Base-by-base conservation (phyloP, 352 stramenopile genomes). In the Phytophthora fragariae region DNA sequence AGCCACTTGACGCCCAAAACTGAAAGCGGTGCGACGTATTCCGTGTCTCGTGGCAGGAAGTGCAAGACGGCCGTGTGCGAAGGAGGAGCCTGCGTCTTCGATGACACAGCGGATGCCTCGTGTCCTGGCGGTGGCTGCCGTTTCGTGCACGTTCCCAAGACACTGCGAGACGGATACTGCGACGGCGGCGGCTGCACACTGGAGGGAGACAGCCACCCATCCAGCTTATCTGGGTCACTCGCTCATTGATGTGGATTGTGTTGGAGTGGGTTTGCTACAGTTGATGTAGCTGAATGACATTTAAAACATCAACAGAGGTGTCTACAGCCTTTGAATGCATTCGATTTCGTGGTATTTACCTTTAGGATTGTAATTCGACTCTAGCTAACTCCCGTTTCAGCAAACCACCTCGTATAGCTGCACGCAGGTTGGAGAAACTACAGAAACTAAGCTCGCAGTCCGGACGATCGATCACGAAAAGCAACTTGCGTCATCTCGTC, bases 21-120 rank as follows among this genome's bases (percentile, higher is more conserved):
- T 72, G 50, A 73, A 57, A 81, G 70, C 19, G 70, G 70, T 31
- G 61, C 77, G 63, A 82, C 74, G 35, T 82, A 76, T 52, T 81
- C 71, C 24, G 27, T 77, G 39, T 62, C 57, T 57, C 62, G 52
- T 62, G 19, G 39, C 62, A 90, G 84, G 27, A 78, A 82, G 29
- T 92, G 85, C 68, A 81, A 83, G 65, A 64, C 76, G 37, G 82
- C 82, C 10, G 50, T 63, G 14, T 92, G 84, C 35, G 76, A 82
- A 46, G 84, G 84, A 54, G 85, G 85, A 17, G 74, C 74, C 27
- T 92, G 85, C 62, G 58, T 78, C 31, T 90, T 92, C n/a, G 80
- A 91, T 47, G 63, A 73, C 44, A 81, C 72, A 10, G 59, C 77
- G 3, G 39, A 66, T 2, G 65, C 65, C 15, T 77, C 70, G 19